Evolutionary conservation across 805 yeast species (phyloP).

Genomic region (Metschnikowia matae): DNA sequence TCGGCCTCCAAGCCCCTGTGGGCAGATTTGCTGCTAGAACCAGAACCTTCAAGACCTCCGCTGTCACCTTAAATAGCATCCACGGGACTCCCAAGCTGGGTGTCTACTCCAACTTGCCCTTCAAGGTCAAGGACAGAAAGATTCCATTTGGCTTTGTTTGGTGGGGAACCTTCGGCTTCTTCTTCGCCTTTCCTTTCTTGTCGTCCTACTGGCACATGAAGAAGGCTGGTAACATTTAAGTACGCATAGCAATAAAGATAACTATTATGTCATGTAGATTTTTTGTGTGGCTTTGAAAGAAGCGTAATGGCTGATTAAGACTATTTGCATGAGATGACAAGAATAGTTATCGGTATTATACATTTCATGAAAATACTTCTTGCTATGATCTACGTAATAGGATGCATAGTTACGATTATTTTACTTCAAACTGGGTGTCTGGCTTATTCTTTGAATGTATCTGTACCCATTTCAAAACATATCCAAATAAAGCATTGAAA

Average conservation of each 20-base stretch:
- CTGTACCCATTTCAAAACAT: too few relatives aligned
- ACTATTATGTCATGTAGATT: conserved; percentile 13
- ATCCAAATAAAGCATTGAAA: too few relatives aligned
- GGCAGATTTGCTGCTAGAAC: conserved; percentile 10
- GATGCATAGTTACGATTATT: too few relatives aligned
- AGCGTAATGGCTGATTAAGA: too few relatives aligned
- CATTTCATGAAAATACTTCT: too few relatives aligned
- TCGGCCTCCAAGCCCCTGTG: conserved; percentile 18
- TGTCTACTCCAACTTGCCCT: conserved; percentile 88
- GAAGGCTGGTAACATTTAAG: conserved; percentile 64
- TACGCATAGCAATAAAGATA: conserved; percentile 3
- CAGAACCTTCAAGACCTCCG: conserved; percentile 47
- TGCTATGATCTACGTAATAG: too few relatives aligned
- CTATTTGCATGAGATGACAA: too few relatives aligned
- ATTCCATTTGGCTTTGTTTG: conserved; percentile 82
- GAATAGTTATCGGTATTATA: too few relatives aligned
- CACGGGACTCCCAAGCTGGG: conserved; percentile 50
- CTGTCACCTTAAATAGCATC: conserved; percentile 31
- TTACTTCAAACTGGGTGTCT: too few relatives aligned
- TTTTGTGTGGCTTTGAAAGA: too few relatives aligned
- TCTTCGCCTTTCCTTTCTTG: conserved; percentile 60
- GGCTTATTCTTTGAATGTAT: too few relatives aligned
- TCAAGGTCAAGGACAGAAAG: conserved; percentile 89
- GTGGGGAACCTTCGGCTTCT: conserved; percentile 59
- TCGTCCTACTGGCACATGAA: conserved; percentile 77